These are phyloP conservation scores for Solanum bulbocastanum DNA, from an alignment of 257 asterid species.

Conservation along the genomic window DNA sequence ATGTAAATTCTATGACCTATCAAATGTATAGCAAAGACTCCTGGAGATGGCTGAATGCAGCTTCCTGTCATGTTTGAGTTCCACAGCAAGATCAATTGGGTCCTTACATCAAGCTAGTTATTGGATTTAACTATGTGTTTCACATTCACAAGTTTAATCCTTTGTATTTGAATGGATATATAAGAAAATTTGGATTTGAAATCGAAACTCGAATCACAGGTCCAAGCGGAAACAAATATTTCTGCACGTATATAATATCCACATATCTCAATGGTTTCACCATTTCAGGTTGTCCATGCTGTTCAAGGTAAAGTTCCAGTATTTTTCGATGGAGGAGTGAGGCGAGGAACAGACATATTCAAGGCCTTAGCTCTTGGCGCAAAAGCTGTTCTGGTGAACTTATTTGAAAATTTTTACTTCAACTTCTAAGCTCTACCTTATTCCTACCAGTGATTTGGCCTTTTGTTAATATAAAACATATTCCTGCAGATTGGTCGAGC, in stretches of 20 bases:
- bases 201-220: not conserved
- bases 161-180: not conserved
- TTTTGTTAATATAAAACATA: not conserved
- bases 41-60: not conserved
- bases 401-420: not conserved
- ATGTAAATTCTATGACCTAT: not conserved
- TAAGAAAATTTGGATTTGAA: not conserved
- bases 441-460: not conserved
- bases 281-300: constrained; percentile 38
- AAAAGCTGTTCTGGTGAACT: constrained; percentile 48
- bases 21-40: not conserved
- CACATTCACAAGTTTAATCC: not conserved
- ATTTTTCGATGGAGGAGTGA: constrained; percentile 53
- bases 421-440: not conserved
- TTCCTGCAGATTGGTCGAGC: constrained; percentile 48
- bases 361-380: constrained; percentile 73
- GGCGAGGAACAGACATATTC: constrained; percentile 63
- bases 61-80: not conserved
- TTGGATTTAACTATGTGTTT: not conserved
- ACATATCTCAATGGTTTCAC: not conserved
- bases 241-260: not conserved
- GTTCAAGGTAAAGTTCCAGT: constrained; percentile 52
- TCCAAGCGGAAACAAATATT: not conserved
- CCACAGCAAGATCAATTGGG: not conserved
- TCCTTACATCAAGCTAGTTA: not conserved